phyloP scores from a whole-genome alignment of 108 stramenopile species.

The Aurantiochytrium sp. region DNA sequence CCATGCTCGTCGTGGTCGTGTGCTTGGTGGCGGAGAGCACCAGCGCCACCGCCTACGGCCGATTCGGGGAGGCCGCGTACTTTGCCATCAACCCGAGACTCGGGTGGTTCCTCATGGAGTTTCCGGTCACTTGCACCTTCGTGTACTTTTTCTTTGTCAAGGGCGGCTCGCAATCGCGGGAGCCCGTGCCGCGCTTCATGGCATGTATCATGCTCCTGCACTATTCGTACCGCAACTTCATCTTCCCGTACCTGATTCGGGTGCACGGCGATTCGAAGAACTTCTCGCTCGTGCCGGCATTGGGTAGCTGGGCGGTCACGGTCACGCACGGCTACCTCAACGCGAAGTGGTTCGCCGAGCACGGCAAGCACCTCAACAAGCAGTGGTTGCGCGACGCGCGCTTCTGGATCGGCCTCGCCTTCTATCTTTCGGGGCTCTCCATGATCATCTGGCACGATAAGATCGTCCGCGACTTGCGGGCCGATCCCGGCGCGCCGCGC shows the following conservation, averaged over 20 bases:
- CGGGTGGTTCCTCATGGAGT: not conserved
- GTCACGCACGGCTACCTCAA: constrained; percentile 22
- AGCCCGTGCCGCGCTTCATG: not conserved
- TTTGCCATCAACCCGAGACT: not conserved
- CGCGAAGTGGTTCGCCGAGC: constrained; percentile 23
- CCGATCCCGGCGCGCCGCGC: not conserved
- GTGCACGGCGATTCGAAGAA: not conserved
- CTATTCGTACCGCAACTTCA: not conserved
- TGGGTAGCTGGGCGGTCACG: not conserved
- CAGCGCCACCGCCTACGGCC: not conserved
- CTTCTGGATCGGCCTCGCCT: not conserved
- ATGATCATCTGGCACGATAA: constrained; percentile 28
- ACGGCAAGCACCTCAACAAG: not conserved
- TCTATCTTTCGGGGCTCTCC: not conserved
- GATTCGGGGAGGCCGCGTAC: not conserved
- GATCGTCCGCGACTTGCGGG: not conserved
- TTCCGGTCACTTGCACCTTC: not conserved
- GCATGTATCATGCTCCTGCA: not conserved
- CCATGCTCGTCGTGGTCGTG: not conserved
- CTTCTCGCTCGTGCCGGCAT: not conserved
- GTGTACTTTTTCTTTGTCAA: constrained; percentile 30
- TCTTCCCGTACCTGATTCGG: not conserved
- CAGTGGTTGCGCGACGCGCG: not conserved
- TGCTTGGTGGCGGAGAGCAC: not conserved
- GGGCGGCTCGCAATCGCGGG: not conserved